A percentile compares a stretch with the other conserved stretches of the same genome.
phyloP scores from a whole-genome alignment of 768 basidiomycete species.

The Kwoniella pini region DNA sequence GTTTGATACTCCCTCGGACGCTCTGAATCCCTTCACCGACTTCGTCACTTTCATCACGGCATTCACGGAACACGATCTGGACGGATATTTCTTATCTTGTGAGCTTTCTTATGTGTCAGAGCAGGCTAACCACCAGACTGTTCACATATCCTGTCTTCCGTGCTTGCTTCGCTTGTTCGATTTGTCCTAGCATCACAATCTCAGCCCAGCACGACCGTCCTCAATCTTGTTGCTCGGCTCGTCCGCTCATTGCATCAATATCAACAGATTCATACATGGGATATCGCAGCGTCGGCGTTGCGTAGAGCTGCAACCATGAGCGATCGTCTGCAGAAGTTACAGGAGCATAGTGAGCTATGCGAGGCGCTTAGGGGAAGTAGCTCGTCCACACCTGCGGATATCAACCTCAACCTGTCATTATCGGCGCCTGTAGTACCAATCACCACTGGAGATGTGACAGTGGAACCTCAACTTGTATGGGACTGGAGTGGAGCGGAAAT shows the following conservation, averaged over 20 bases:
- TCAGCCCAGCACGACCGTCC: neutral
- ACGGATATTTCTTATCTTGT: slow-evolving; percentile 33
- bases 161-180: slow-evolving; percentile 28
- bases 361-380: slow-evolving; percentile 11
- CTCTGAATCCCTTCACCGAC: slow-evolving; percentile 20
- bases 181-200: slow-evolving; percentile 18
- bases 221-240: slow-evolving; percentile 21
- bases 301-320: slow-evolving; percentile 19
- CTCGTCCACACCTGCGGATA: slow-evolving; percentile 9
- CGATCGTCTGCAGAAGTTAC: slow-evolving; percentile 18
- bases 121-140: slow-evolving; percentile 8
- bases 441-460: neutral
- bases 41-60: slow-evolving; percentile 20
- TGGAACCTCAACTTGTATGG: slow-evolving; percentile 14
- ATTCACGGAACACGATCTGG: slow-evolving; percentile 19
- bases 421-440: slow-evolving; percentile 2
- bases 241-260: slow-evolving; percentile 13
- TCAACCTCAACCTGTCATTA: slow-evolving; percentile 5
- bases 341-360: slow-evolving; percentile 6
- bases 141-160: slow-evolving; percentile 26
- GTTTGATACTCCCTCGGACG: slow-evolving; percentile 11
- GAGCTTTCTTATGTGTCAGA: neutral
- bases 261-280: slow-evolving; percentile 16
- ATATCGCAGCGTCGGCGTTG: slow-evolving; percentile 24
- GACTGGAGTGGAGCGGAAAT: slow-evolving; percentile 16